Base-by-base conservation (phyloP, 129 eudicot species). In the Flaveria ramosissima region DNA sequence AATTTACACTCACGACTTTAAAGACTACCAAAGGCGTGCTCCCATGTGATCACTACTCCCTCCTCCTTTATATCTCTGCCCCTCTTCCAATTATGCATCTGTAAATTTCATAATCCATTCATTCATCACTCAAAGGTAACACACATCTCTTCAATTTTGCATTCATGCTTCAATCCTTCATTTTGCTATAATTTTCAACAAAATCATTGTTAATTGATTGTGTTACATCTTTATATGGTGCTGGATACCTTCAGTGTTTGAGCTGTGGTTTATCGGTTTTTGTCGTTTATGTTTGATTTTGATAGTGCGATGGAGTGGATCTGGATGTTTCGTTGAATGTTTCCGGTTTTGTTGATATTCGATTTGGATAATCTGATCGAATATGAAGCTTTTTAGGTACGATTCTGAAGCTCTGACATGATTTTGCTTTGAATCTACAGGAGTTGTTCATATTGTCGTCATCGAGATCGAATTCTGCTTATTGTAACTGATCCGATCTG, bases 21-120 rank as follows among this genome's bases (percentile, higher is more conserved):
- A 80, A 80, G 55, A 80, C 84, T 48, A 78, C 43, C 80, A 68
- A 74, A 73, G 79, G 84, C 84, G 68, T 80, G 83, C 79, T 73
- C 77, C 84, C 84, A 80, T 80, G 84, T 80, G 84, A 74, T 74
- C 75, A 78, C 83, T 73, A 73, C 75, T 53, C 80, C 80, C 41
- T 43, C 79, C 30, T 68, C 84, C 84, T 80, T 80, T 80, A 74
- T 67, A 80, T 80, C 84, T 51, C 73, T 48, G 67, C 72, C 62
- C 71, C 77, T 70, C 83, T 27, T 45, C 50, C 50, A 45, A 45
- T 45, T 11, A 45, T 36, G 41, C 41, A 36, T 5, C 41, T 36
- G 41, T 36, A 9, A 45, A 45, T 45, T 45, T 11, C 2, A 6
- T 45, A 9, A 45, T 45, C 13, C 12, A 45, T 45, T 45, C 50